Percentiles rank a stretch among this genome's conserved stretches.
These are phyloP conservation scores for Quercus wislizeni DNA, from an alignment of 306 rosid genomes.

Conservation along the genomic window DNA sequence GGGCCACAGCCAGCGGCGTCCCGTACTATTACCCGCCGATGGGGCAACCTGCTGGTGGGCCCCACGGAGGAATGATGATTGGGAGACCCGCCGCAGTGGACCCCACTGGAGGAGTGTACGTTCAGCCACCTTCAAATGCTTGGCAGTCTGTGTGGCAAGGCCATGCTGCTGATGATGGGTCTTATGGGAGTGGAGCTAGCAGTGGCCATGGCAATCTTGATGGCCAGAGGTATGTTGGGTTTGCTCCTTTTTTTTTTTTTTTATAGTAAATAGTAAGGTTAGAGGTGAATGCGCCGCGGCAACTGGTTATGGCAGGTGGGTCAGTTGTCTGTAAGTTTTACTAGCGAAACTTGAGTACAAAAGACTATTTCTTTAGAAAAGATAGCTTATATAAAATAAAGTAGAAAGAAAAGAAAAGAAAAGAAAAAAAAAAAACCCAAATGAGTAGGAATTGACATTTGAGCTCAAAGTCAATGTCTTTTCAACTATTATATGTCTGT, in stretches of 20 bases:
- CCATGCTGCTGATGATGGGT: slow-evolving; percentile 52
- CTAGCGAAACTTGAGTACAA: too few species aligned
- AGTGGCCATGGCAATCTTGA: slow-evolving; percentile 70
- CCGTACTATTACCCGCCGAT: slow-evolving; percentile 88
- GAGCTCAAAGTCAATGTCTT: too few species aligned
- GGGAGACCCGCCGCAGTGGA: slow-evolving; percentile 81
- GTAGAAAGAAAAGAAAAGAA: too few species aligned
- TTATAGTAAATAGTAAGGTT: neutral
- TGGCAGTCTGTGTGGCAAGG: slow-evolving; percentile 97
- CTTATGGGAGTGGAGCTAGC: slow-evolving; percentile 62
- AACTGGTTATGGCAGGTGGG: too few species aligned
- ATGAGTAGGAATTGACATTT: neutral
- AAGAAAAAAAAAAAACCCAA: too few species aligned
- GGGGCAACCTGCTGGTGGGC: slow-evolving; percentile 71
- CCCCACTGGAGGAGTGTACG: slow-evolving; percentile 79
- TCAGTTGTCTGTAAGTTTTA: too few species aligned
- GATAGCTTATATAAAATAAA: too few species aligned
- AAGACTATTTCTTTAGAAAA: too few species aligned
- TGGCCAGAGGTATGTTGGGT: slow-evolving; percentile 62
- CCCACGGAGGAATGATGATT: slow-evolving; percentile 70
- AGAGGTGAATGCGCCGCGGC: too few species aligned
- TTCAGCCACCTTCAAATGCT: slow-evolving; percentile 93
- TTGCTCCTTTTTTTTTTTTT: neutral
- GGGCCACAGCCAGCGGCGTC: slow-evolving; percentile 72
- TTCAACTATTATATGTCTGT: too few species aligned